Evolutionary conservation across 1,284 basidiomycete species (phyloP), one percentile per base, ranked within the genome.

Genomic region (Boletellus dicymbophilus): DNA sequence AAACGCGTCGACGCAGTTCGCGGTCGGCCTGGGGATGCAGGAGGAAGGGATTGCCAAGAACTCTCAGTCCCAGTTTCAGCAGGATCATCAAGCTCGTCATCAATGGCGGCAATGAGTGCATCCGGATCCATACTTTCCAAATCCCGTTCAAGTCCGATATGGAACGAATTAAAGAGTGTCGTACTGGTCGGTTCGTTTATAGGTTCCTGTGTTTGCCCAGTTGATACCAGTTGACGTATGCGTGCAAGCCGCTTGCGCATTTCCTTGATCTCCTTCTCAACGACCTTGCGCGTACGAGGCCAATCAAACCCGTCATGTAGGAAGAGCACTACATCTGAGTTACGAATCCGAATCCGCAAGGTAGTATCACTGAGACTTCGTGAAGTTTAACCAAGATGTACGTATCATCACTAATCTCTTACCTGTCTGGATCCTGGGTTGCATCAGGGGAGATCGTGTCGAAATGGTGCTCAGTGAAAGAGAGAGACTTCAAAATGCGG

Each of bases 291-390:
- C 3, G 96, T 99, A 34, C 80, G 77, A 1, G 69, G 70, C 95
- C 96, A 99, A 65, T 99, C 97, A 62, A 95, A 99, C 1, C 96
- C 95, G 51, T 95, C 92, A 62, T 95, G 89, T 7, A 98, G 76
- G 51, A 85, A 77, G 28, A 97, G 62, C 0, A 77, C 80, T 33
- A 90, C 66, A 53, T 88, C 76, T 40, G 79, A 84, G 43, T 88
- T 71, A 39, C 81, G 75, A 3, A 91, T 58, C 20, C 82, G 78
- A 31, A 93, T 62, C 25, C 71, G 76, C 26, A 84, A 52, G 18
- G 68, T 73, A 8, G 80, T 78, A 23, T 81, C 77, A 8, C 75
- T 78, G 37, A 66, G 64, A 41, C 79, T 82, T 48, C 18, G 37
- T 30, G 18, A 28, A 49, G 13, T 38, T 62, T 22, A 63, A 27